phyloP scores from a whole-genome alignment of 169 alveolate genomes.

The Hammondia hammondi region DNA sequence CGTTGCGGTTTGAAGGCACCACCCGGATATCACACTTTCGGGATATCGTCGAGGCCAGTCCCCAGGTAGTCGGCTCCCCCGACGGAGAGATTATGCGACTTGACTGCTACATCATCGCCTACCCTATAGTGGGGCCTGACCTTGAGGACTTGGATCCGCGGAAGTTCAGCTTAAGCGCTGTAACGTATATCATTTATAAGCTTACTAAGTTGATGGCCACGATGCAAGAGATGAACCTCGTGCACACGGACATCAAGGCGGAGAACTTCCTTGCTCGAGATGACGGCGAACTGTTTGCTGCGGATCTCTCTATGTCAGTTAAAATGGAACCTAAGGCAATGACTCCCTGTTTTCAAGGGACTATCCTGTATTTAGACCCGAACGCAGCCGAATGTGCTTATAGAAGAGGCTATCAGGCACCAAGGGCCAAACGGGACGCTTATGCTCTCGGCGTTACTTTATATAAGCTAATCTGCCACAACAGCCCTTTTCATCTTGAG shows the following conservation, averaged over 20 bases:
- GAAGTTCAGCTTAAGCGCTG: not conserved
- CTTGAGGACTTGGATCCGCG: not conserved
- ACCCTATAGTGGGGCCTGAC: slow-evolving; percentile 1
- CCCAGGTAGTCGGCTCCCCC: not conserved
- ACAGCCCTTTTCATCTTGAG: not conserved
- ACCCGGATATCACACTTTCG: not conserved
- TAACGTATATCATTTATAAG: not conserved
- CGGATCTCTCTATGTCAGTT: not conserved
- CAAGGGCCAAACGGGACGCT: not conserved
- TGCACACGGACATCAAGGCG: not conserved
- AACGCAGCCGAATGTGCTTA: not conserved
- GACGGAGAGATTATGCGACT: not conserved
- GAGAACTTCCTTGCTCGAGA: slow-evolving; percentile 11
- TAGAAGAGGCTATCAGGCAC: not conserved
- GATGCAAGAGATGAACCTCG: not conserved
- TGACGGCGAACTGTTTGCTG: slow-evolving; percentile 7
- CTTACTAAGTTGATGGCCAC: not conserved
- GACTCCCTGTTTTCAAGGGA: not conserved
- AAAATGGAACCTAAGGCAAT: not conserved
- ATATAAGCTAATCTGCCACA: not conserved
- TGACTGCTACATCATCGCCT: not conserved
- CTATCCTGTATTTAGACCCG: not conserved
- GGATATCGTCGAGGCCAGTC: not conserved
- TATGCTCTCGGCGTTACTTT: slow-evolving; percentile 8
- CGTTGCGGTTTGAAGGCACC: not conserved